A percentile compares a stretch with the other conserved stretches of the same genome.
Evolutionary conservation across 2,329 filamentous ascomycete species (phyloP).

Genomic region (Ceratocystis cacaofunesta): DNA sequence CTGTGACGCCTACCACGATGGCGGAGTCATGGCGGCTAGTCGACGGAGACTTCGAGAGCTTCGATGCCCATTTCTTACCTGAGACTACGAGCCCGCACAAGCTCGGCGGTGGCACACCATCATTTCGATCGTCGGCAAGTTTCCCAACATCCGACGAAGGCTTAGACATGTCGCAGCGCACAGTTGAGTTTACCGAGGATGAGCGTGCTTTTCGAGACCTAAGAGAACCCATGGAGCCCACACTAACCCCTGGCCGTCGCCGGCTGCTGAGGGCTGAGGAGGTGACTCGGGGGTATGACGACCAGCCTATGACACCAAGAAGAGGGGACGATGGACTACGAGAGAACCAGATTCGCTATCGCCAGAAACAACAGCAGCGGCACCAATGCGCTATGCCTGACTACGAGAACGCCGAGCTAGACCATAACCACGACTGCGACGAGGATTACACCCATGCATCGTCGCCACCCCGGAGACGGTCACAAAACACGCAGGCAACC

Average conservation of each 20-base stretch:
- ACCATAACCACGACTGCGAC: not conserved
- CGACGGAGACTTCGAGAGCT: constrained; percentile 45
- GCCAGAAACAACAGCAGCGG: not conserved
- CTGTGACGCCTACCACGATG: constrained; percentile 25
- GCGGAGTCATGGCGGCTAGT: constrained; percentile 47
- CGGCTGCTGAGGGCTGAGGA: constrained; percentile 13
- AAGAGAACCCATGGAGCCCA: constrained; percentile 18
- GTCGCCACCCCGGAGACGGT: not conserved
- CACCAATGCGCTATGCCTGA: not conserved
- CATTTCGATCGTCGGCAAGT: constrained; percentile 29
- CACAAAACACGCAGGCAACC: constrained; percentile 8
- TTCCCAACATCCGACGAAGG: constrained; percentile 39
- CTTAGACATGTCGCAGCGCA: constrained; percentile 23
- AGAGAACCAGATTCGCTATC: not conserved
- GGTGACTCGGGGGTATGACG: not conserved
- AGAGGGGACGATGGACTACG: not conserved
- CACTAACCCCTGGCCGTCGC: constrained; percentile 19
- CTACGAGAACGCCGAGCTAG: constrained; percentile 1
- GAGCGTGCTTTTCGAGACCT: constrained; percentile 23
- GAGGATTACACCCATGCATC: not conserved
- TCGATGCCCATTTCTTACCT: constrained; percentile 30
- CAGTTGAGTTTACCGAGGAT: constrained; percentile 16
- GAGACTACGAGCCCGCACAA: not conserved
- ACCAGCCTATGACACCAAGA: not conserved
- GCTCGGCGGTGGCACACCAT: constrained; percentile 32